These are phyloP conservation scores for Salix caprea DNA, from an alignment of 345 rosid genomes.

Conservation along the genomic window DNA sequence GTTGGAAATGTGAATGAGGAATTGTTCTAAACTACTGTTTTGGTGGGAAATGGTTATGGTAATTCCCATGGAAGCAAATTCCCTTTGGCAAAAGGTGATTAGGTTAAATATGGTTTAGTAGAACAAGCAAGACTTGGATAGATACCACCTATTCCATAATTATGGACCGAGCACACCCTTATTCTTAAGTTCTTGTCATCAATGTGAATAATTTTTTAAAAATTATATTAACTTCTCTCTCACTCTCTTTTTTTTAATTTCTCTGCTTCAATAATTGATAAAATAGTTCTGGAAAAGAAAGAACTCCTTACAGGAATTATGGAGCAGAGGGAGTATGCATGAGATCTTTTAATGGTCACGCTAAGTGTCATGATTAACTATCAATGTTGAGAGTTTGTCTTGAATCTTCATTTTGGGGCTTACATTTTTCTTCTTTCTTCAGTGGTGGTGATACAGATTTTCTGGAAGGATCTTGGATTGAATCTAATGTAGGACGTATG, in stretches of 20 bases:
- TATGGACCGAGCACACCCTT: not conserved
- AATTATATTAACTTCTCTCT: not conserved
- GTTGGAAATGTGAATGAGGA: no score
- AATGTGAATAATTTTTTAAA: not conserved
- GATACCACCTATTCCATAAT: not conserved
- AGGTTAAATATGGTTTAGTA: not conserved
- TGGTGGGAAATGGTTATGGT: no score
- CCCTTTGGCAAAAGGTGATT: no score
- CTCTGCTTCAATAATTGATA: not conserved
- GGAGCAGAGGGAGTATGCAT: not conserved
- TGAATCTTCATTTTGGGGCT: constrained; percentile 7
- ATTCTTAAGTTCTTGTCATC: not conserved
- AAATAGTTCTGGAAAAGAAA: not conserved
- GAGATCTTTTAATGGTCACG: no score
- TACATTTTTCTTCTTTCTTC: constrained; percentile 23
- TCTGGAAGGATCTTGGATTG: constrained; percentile 58
- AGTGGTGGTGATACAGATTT: constrained; percentile 70
- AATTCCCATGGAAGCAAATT: no score
- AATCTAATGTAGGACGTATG: constrained; percentile 49
- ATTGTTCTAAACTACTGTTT: no score
- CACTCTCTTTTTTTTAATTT: not conserved
- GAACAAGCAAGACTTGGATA: not conserved
- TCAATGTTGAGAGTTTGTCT: constrained; percentile 5
- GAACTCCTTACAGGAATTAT: not conserved
- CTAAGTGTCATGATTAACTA: no score